phyloP scores from a whole-genome alignment of 768 basidiomycete species.

The Leucogyrophana mollusca region DNA sequence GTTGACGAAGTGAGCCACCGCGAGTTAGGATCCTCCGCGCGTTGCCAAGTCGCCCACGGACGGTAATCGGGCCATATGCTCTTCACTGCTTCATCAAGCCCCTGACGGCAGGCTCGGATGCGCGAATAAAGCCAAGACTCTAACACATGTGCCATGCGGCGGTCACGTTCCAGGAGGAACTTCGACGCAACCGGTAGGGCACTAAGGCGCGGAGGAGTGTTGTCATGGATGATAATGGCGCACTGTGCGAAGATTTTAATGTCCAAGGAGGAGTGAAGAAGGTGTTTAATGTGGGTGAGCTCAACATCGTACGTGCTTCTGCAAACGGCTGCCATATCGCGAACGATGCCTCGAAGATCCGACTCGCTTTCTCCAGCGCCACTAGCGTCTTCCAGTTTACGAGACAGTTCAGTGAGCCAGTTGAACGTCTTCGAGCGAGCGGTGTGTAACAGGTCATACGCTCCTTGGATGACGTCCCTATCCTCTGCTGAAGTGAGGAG shows the following conservation, averaged over 20 bases:
- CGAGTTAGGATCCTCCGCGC: constrained; percentile 9
- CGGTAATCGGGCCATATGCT: constrained; percentile 25
- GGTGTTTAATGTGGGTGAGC: too few relatives aligned
- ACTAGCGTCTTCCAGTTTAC: constrained; percentile 15
- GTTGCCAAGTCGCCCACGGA: constrained; percentile 16
- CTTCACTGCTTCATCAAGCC: constrained; percentile 17
- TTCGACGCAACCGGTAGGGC: constrained; percentile 6
- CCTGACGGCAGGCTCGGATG: constrained; percentile 6
- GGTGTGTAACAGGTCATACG: constrained; percentile 26
- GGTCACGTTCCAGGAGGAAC: constrained; percentile 27
- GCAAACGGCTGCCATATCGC: constrained; percentile 39
- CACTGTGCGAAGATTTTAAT: constrained; percentile 21
- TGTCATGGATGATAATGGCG: constrained; percentile 23
- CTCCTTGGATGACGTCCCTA: constrained; percentile 11
- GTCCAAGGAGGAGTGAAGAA: constrained; percentile 26
- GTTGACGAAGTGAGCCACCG: constrained; percentile 24
- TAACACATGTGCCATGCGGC: constrained; percentile 25
- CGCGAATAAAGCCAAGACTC: constrained; percentile 11
- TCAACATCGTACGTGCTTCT: constrained; percentile 34
- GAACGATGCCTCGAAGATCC: constrained; percentile 24
- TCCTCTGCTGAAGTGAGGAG: constrained; percentile 28
- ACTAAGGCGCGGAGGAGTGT: constrained; percentile 14
- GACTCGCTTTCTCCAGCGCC: constrained; percentile 7
- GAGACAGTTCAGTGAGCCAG: constrained; percentile 38
- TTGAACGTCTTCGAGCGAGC: constrained; percentile 29